phyloP scores from a whole-genome alignment of 257 asterid species.

The Hygrophila difformis region DNA sequence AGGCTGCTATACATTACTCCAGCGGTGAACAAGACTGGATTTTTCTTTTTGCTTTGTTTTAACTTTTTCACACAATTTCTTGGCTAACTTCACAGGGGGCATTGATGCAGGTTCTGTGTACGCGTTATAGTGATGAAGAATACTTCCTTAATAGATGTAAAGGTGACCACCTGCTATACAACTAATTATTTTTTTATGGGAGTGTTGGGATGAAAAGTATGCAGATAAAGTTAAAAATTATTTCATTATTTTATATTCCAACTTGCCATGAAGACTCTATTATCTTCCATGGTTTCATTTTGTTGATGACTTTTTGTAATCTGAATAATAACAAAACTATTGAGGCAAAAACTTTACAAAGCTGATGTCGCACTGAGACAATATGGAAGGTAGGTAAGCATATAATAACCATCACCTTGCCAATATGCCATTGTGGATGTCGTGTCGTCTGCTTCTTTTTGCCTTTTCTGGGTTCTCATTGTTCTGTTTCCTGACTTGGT shows the following conservation, averaged over 20 bases:
- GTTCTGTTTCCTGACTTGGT: neutral
- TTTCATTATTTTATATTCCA: neutral
- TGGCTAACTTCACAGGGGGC: neutral
- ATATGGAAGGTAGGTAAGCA: neutral
- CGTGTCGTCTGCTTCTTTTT: too few species aligned
- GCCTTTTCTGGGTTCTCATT: too few species aligned
- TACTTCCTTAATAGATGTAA: slow-evolving; percentile 68
- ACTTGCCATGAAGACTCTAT: too few species aligned
- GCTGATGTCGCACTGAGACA: slow-evolving; percentile 4
- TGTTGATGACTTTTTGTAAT: neutral
- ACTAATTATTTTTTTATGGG: neutral
- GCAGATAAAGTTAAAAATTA: neutral
- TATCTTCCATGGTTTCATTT: slow-evolving; percentile 1
- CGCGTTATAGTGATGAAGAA: slow-evolving; percentile 80
- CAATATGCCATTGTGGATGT: too few species aligned
- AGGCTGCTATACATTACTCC: slow-evolving; percentile 65
- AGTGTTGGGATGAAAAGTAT: neutral
- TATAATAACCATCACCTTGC: slow-evolving; percentile 3
- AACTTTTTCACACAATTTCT: slow-evolving; percentile 7
- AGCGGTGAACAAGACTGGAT: slow-evolving; percentile 40
- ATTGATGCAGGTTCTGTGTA: slow-evolving; percentile 56
- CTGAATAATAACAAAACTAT: slow-evolving; percentile 2
- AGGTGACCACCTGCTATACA: slow-evolving; percentile 37
- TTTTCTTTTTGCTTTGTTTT: neutral
- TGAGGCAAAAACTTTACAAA: neutral